Percentiles rank a stretch among this genome's conserved stretches.
These are phyloP conservation scores for Ramalina intermedia DNA, from an alignment of 495 filamentous ascomycete species.

Conservation along the genomic window DNA sequence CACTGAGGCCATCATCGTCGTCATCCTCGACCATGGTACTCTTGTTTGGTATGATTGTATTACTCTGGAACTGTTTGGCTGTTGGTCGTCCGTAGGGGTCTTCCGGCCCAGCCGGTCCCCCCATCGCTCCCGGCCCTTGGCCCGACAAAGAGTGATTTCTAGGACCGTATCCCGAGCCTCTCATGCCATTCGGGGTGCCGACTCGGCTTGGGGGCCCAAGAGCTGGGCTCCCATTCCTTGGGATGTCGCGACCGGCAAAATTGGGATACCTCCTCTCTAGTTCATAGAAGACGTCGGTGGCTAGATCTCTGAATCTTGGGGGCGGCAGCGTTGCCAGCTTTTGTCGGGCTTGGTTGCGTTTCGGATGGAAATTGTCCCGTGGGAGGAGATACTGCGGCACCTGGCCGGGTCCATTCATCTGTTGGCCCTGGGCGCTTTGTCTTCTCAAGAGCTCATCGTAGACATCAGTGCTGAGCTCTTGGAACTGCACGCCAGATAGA, in stretches of 20 bases:
- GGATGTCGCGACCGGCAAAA: slow-evolving; percentile 53
- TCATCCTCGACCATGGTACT: slow-evolving; percentile 98
- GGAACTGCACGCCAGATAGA: slow-evolving; percentile 80
- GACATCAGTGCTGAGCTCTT: slow-evolving; percentile 93
- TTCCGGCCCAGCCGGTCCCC: slow-evolving; percentile 27
- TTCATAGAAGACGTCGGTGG: slow-evolving; percentile 91
- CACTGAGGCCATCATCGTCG: slow-evolving; percentile 50
- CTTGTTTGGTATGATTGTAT: slow-evolving; percentile 93
- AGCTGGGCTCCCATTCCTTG: slow-evolving; percentile 54
- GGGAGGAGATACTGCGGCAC: slow-evolving; percentile 62
- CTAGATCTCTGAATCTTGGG: slow-evolving; percentile 75
- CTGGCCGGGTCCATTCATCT: slow-evolving; percentile 21
- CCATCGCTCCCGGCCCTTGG: slow-evolving; percentile 15
- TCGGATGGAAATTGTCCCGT: slow-evolving; percentile 81
- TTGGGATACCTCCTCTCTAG: slow-evolving; percentile 79
- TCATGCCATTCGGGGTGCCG: slow-evolving; percentile 38
- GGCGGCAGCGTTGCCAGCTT: slow-evolving; percentile 80
- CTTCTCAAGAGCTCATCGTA: slow-evolving; percentile 88
- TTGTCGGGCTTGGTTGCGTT: slow-evolving; percentile 89
- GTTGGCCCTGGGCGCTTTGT: slow-evolving; percentile 44
- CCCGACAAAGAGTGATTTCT: slow-evolving; percentile 30
- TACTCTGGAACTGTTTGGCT: slow-evolving; percentile 85
- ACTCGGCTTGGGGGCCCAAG: slow-evolving; percentile 37
- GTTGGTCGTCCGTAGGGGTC: slow-evolving; percentile 47
- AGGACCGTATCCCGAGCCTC: slow-evolving; percentile 22